These are phyloP conservation scores for Ganoderma boninense DNA, from an alignment of 1,284 basidiomycete genomes.

Conservation along the genomic window DNA sequence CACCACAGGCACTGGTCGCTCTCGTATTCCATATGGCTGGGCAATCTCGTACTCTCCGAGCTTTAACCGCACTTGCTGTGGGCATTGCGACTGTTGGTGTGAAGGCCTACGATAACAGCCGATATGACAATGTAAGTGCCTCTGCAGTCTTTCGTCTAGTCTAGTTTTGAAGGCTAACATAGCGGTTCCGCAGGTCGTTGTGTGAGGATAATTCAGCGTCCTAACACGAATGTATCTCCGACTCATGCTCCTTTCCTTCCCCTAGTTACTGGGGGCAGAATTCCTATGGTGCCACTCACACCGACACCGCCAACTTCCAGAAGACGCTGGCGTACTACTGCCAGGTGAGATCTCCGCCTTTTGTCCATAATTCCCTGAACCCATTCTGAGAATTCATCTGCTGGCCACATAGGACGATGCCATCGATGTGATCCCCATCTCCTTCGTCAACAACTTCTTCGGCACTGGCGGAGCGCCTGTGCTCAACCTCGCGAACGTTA, in stretches of 20 bases:
- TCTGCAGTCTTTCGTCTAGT: neutral
- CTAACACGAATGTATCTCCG: neutral
- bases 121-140: conserved; percentile 65
- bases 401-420: conserved; percentile 55
- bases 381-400: neutral
- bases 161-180: neutral
- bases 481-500: conserved; percentile 69
- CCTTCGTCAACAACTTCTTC: conserved; percentile 70
- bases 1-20: neutral
- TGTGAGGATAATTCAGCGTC: conserved; percentile 7
- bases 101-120: conserved; percentile 55
- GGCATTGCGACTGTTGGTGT: conserved; percentile 25
- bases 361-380: neutral
- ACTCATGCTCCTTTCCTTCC: conserved; percentile 9
- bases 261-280: conserved; percentile 74
- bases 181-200: neutral
- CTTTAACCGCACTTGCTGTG: conserved; percentile 25
- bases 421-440: conserved; percentile 68
- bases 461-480: conserved; percentile 62
- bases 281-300: conserved; percentile 65
- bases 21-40: conserved; percentile 23
- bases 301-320: conserved; percentile 61
- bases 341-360: conserved; percentile 45
- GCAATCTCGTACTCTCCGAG: conserved; percentile 25
- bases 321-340: conserved; percentile 66